phyloP scores from a whole-genome alignment of 225 moss, liverwort and hornwort genomes.

The Polytrichum formosum region DNA sequence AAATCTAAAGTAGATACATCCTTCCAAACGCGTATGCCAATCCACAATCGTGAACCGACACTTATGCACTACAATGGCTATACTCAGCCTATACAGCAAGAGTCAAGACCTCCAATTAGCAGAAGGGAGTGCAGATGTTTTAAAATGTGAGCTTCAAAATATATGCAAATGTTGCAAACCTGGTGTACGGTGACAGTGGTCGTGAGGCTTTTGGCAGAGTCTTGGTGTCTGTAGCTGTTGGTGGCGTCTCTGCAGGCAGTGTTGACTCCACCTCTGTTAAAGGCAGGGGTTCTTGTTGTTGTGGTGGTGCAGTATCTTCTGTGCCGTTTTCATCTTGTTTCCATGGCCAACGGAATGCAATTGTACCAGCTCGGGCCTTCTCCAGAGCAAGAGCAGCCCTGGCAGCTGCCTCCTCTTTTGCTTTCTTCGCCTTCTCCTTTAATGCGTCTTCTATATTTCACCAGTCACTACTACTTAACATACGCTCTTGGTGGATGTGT shows the following conservation, averaged over 20 bases:
- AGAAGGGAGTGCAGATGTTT: neutral
- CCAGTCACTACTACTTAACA: too few relatives aligned
- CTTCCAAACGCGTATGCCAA: too few relatives aligned
- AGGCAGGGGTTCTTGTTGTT: neutral
- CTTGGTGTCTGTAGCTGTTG: neutral
- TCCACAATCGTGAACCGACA: too few relatives aligned
- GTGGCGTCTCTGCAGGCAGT: neutral
- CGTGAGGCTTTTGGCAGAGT: neutral
- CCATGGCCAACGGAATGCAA: constrained; percentile 23
- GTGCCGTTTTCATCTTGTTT: constrained; percentile 1
- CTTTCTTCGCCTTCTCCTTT: constrained; percentile 10
- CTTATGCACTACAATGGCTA: too few relatives aligned
- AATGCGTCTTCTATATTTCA: neutral
- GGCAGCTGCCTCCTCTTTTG: constrained; percentile 5
- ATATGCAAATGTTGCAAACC: constrained; percentile 1
- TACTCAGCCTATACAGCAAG: too few relatives aligned
- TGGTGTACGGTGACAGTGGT: constrained; percentile 28
- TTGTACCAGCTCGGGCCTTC: constrained; percentile 3
- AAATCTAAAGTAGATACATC: too few relatives aligned
- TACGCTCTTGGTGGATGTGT: too few relatives aligned
- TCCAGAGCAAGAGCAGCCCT: constrained; percentile 15
- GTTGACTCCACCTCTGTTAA: neutral
- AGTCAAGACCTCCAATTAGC: too few relatives aligned
- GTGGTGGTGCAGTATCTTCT: neutral
- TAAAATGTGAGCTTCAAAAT: neutral